Evolutionary conservation across 1,284 basidiomycete species (phyloP), one percentile per base, ranked within the genome.

Genomic region (Marasmius fiardii): DNA sequence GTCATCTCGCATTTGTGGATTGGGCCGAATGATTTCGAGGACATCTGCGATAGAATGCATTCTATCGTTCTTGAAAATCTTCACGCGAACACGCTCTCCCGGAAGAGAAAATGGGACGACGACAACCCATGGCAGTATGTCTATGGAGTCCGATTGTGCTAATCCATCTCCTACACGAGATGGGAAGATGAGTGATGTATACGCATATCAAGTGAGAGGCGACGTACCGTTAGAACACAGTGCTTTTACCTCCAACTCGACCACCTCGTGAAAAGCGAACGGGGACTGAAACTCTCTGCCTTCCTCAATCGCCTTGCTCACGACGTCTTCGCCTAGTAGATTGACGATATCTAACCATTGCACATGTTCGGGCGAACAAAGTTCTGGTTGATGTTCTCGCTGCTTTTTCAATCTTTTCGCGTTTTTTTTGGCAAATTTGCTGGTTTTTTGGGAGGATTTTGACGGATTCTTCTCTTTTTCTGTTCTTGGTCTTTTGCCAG

Each of bases 71-170:
- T 85, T 81, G 65, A 87, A 90, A 0, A 96, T 77, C 57, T 83
- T 81, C 2, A 82, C 87, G 35, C 81, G 79, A 43, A 95, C 82
- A 23, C 72, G 81, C 71, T 98, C 95, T 11, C 86, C 87, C 0
- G 93, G 92, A 16, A 97, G 78, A 3, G 86, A 83, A 62, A 94
- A 92, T 0, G 94, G 95, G 0, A 90, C 82, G 28, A 92, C 76
- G 34, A 96, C 75, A 0, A 87, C 86, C 91, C 94, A 96, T 39
- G 84, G 79, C 2, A 76, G 76, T 51, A 75, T 0, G 73, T 67
- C 1, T 71, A 69, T 0, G 79, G 75, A 16, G 80, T 75, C 16
- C 82, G 61, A 1, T 83, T 55, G 54, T 14, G 57, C 88, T n/a
- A 93, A 71, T 0, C 86, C 88, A 62, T 87, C 83, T 51, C 89